A percentile compares a stretch with the other conserved stretches of the same genome.
Conservation (phyloP, 768 basidiomycete genomes). For the Gymnopilus dilepis region DNA sequence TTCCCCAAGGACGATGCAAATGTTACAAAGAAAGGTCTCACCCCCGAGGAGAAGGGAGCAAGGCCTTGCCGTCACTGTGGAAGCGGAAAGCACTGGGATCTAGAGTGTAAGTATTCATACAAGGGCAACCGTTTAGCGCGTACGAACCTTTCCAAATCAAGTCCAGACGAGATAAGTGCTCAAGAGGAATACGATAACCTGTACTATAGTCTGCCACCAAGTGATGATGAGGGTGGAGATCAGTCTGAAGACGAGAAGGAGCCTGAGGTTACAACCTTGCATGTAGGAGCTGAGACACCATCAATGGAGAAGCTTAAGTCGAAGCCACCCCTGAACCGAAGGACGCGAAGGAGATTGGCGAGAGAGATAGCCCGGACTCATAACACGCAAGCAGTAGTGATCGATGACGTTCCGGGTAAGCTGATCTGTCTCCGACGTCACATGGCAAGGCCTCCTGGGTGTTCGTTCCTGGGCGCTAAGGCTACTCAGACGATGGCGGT, state of each 20-base stretch:
- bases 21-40: conserved; percentile 13
- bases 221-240: conserved; percentile 14
- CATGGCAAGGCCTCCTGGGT: conserved; percentile 34
- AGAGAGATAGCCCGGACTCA: conserved; percentile 2
- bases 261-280: conserved; percentile 6
- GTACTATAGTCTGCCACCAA: conserved; percentile 23
- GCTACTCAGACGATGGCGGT: conserved; percentile 22
- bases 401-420: not conserved
- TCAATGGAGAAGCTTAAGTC: not conserved
- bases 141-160: conserved; percentile 19
- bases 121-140: conserved; percentile 22
- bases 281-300: not conserved
- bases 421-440: conserved; percentile 24
- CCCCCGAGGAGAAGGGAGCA: conserved; percentile 28
- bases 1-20: conserved; percentile 32
- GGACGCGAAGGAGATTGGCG: not conserved
- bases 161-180: conserved; percentile 21
- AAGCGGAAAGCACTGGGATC: conserved; percentile 39
- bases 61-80: conserved; percentile 40
- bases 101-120: conserved; percentile 34
- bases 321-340: not conserved
- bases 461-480: conserved; percentile 36
- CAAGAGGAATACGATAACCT: conserved; percentile 35
- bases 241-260: not conserved
- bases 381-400: not conserved